Evolutionary conservation across 768 basidiomycete genomes (phyloP).

Genomic region (Paxillus ammoniavirescens): DNA sequence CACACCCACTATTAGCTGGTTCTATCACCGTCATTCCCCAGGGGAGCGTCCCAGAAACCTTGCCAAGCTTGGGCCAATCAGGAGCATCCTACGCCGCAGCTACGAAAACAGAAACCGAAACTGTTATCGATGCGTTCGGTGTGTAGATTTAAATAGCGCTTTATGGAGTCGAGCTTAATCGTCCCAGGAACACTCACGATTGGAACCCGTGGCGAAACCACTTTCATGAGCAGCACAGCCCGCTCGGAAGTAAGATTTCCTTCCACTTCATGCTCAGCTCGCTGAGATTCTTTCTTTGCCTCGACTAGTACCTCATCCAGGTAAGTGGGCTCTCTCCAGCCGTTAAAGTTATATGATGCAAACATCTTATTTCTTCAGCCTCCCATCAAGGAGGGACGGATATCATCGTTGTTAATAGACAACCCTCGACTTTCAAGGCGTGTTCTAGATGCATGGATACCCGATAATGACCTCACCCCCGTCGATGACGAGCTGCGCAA

Average conservation of each 20-base stretch:
- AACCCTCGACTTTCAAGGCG: conserved; percentile 40
- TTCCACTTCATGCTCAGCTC: not conserved
- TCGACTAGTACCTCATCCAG: conserved; percentile 53
- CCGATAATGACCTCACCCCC: conserved; percentile 31
- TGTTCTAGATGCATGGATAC: conserved; percentile 37
- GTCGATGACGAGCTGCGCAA: conserved; percentile 36
- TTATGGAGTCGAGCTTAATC: not conserved
- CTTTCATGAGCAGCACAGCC: conserved; percentile 63
- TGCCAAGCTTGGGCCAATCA: conserved; percentile 9
- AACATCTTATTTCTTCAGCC: conserved; percentile 15
- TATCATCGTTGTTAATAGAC: conserved; percentile 13
- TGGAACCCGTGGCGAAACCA: conserved; percentile 51
- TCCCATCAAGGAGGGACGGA: conserved; percentile 17
- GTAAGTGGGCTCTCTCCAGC: conserved; percentile 29
- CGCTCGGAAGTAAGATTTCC: conserved; percentile 56
- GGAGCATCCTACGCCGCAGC: not conserved
- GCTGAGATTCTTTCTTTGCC: not conserved
- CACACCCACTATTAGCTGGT: conserved; percentile 46
- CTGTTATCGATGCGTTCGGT: conserved; percentile 52
- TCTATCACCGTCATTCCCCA: conserved; percentile 27
- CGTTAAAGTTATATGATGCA: not conserved
- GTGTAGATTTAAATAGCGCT: not conserved
- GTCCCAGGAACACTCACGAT: conserved; percentile 54
- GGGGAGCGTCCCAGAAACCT: conserved; percentile 19
- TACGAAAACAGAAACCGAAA: conserved; percentile 39